Conservation (phyloP, 805 yeast genomes). For the Ogataea kodamae region DNA sequence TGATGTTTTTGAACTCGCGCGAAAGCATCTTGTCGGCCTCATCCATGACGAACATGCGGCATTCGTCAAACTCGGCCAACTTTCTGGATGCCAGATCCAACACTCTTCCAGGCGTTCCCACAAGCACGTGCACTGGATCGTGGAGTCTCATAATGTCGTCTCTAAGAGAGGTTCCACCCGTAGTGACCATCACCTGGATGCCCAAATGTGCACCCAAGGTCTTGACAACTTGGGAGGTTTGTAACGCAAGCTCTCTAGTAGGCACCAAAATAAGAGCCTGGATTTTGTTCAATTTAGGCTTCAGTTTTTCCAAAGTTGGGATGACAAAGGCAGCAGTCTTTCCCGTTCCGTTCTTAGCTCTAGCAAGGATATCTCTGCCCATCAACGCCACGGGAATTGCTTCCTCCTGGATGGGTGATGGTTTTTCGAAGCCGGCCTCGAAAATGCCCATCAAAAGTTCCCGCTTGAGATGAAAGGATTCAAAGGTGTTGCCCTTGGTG, state of each 20-base stretch:
- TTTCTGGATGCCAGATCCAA: slow-evolving; percentile 87
- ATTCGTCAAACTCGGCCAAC: slow-evolving; percentile 81
- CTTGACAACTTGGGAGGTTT: slow-evolving; percentile 95
- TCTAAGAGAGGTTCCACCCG: slow-evolving; percentile 93
- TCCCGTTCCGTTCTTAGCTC: slow-evolving; percentile 99
- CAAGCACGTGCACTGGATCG: slow-evolving; percentile 90
- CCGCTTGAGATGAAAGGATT: slow-evolving; percentile 86
- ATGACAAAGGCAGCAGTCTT: slow-evolving; percentile 97
- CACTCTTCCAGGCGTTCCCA: slow-evolving; percentile 98
- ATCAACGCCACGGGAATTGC: slow-evolving; percentile 92
- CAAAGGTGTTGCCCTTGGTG: slow-evolving; percentile 88
- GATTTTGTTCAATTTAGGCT: slow-evolving; percentile 77
- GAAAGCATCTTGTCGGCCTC: slow-evolving; percentile 97
- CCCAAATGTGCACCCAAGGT: slow-evolving; percentile 93
- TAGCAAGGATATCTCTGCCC: slow-evolving; percentile 92
- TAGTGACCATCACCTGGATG: slow-evolving; percentile 92
- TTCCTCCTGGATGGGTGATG: slow-evolving; percentile 97
- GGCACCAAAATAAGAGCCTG: slow-evolving; percentile 95
- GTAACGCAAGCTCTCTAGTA: slow-evolving; percentile 95
- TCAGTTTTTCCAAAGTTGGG: slow-evolving; percentile 85
- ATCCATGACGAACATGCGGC: slow-evolving; percentile 92
- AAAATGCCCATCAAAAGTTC: slow-evolving; percentile 96
- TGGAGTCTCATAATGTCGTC: slow-evolving; percentile 92
- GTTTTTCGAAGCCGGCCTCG: slow-evolving; percentile 98
- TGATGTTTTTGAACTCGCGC: slow-evolving; percentile 81